These are phyloP conservation scores for Didymella pomorum DNA, from an alignment of 2,329 filamentous ascomycete genomes.

Conservation along the genomic window DNA sequence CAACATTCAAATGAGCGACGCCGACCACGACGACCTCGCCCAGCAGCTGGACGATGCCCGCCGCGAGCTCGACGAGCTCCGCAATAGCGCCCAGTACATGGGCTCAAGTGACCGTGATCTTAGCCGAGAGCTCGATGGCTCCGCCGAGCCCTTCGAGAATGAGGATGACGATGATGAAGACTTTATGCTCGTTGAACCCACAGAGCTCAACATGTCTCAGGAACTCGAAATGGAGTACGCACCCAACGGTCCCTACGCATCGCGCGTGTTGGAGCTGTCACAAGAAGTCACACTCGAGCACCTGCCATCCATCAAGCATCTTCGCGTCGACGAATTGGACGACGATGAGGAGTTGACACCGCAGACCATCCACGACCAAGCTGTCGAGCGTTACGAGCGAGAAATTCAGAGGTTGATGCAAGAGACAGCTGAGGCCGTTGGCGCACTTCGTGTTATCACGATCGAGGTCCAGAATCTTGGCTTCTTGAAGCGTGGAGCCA, in stretches of 20 bases:
- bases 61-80: slow-evolving; percentile 48
- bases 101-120: slow-evolving; percentile 33
- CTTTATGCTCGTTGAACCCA: slow-evolving; percentile 44
- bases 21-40: slow-evolving; percentile 44
- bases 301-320: slow-evolving; percentile 34
- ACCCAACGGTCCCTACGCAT: slow-evolving; percentile 40
- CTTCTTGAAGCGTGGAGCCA: slow-evolving; percentile 47
- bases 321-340: slow-evolving; percentile 39
- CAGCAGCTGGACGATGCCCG: slow-evolving; percentile 46
- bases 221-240: slow-evolving; percentile 40
- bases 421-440: slow-evolving; percentile 51
- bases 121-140: slow-evolving; percentile 29
- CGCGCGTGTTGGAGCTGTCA: slow-evolving; percentile 39
- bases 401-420: slow-evolving; percentile 51
- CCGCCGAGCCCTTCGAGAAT: slow-evolving; percentile 30
- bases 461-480: slow-evolving; percentile 56
- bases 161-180: slow-evolving; percentile 46
- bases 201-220: slow-evolving; percentile 43
- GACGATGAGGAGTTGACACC: slow-evolving; percentile 30
- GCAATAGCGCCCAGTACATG: slow-evolving; percentile 43
- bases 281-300: slow-evolving; percentile 43
- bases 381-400: slow-evolving; percentile 48
- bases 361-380: slow-evolving; percentile 48
- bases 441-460: slow-evolving; percentile 52
- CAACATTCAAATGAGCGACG: slow-evolving; percentile 50